Evolutionary conservation across 805 yeast genomes (phyloP).

Genomic region (Kluyveromyces nonfermentans): DNA sequence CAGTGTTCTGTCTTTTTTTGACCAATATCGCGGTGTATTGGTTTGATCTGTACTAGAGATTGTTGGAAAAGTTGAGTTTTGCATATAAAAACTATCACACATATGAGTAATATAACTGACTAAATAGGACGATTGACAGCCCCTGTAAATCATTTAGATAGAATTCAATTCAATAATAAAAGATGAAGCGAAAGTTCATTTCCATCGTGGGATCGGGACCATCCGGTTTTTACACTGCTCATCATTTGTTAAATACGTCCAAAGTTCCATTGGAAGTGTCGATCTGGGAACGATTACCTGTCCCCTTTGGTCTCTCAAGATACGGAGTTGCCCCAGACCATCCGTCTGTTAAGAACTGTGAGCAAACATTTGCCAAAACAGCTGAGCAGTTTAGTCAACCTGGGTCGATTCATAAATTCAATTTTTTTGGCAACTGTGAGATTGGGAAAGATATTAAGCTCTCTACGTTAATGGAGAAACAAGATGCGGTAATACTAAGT

Average conservation of each 20-base stretch:
- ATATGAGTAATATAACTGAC: too few species aligned
- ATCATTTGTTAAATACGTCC: slow-evolving; percentile 49
- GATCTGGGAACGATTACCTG: slow-evolving; percentile 74
- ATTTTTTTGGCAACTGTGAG: slow-evolving; percentile 61
- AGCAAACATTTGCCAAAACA: slow-evolving; percentile 54
- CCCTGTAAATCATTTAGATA: too few species aligned
- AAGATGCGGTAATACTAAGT: slow-evolving; percentile 68
- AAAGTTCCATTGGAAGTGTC: slow-evolving; percentile 43
- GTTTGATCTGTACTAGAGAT: too few species aligned
- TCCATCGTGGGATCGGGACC: slow-evolving; percentile 96
- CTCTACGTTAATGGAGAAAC: slow-evolving; percentile 39
- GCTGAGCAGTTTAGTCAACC: slow-evolving; percentile 17
- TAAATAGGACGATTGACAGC: too few species aligned
- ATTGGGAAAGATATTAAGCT: slow-evolving; percentile 58
- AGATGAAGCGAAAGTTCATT: slow-evolving; percentile 22
- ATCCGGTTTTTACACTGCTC: slow-evolving; percentile 87
- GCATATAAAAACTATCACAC: too few species aligned
- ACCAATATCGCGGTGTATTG: too few species aligned
- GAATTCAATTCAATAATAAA: too few species aligned
- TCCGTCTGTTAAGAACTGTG: slow-evolving; percentile 86
- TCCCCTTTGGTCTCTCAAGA: slow-evolving; percentile 85
- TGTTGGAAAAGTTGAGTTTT: too few species aligned
- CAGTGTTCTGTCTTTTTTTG: too few species aligned
- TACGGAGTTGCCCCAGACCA: slow-evolving; percentile 99
- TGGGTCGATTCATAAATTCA: slow-evolving; percentile 32